Evolutionary conservation across 1,139 yeast species (phyloP).

Genomic region (Spencermartinsiella ligniputridi): DNA sequence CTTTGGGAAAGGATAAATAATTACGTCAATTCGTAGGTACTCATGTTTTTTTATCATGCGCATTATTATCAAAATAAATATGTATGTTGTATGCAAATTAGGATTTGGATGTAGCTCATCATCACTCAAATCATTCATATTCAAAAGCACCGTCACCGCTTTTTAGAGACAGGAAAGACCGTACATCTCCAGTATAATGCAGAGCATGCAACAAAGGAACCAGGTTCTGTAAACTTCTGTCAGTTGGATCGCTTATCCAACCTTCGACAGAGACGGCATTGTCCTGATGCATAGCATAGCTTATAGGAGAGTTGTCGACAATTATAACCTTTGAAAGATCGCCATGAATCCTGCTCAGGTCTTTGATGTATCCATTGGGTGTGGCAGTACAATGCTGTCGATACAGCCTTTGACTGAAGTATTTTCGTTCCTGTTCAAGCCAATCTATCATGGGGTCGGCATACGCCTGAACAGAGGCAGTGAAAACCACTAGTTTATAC

Average conservation of each 20-base stretch:
- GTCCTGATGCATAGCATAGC: conserved; percentile 76
- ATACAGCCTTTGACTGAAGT: conserved; percentile 63
- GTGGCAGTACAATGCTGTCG: conserved; percentile 70
- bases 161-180: conserved; percentile 70
- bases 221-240: conserved; percentile 71
- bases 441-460: conserved; percentile 97
- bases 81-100: conserved; percentile 1
- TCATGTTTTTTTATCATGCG: conserved; percentile 1
- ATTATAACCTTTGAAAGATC: conserved; percentile 73
- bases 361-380: conserved; percentile 79
- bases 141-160: conserved; percentile 67
- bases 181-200: conserved; percentile 80
- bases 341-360: conserved; percentile 50
- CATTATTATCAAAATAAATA: conserved; percentile 4
- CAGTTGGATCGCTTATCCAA: conserved; percentile 94
- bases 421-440: conserved; percentile 53
- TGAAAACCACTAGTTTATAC: conserved; percentile 85
- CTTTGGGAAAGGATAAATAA: conserved; percentile 17
- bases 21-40: conserved; percentile 12
- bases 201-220: conserved; percentile 78
- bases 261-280: conserved; percentile 95
- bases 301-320: conserved; percentile 87
- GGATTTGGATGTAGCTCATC: neutral
- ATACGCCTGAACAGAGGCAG: conserved; percentile 91
- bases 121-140: conserved; percentile 2